A percentile compares a stretch with the other conserved stretches of the same genome.
Evolutionary conservation across 139 green algal genomes (phyloP).

Genomic region (Micractinium sp.): DNA sequence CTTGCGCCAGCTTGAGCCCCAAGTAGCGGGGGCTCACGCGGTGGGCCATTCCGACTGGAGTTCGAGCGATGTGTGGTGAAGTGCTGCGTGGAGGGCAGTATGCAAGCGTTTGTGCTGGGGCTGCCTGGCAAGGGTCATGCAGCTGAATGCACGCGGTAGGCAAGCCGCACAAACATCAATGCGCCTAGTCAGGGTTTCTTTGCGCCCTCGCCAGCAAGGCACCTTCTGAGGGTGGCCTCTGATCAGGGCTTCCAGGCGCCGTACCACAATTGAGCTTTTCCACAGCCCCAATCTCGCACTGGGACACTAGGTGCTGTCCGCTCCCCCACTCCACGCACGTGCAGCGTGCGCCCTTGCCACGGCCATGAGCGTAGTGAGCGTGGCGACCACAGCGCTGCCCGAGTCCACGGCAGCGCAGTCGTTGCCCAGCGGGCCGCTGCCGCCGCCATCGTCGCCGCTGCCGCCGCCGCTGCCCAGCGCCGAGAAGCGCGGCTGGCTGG

Average conservation of each 20-base stretch:
- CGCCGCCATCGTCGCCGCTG: background rate
- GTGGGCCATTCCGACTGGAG: constrained; percentile 4
- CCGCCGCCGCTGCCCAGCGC: background rate
- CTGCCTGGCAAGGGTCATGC: background rate
- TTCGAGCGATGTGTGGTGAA: background rate
- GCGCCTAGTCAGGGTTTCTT: background rate
- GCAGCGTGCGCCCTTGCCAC: background rate
- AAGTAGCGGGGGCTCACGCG: background rate
- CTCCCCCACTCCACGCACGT: background rate
- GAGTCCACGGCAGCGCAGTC: background rate
- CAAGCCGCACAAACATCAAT: background rate
- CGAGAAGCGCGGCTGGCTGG: background rate
- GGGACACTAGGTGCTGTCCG: no score
- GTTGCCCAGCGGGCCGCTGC: background rate
- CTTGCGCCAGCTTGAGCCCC: constrained; percentile 2
- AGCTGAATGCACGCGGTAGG: background rate
- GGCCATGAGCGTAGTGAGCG: background rate
- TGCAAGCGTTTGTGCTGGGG: background rate
- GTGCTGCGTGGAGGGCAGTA: background rate
- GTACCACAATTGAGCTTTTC: no score
- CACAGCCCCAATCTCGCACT: no score
- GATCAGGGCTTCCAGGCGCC: no score
- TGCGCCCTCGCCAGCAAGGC: background rate
- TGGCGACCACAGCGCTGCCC: background rate
- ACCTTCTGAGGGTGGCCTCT: background rate